A percentile compares a stretch with the other conserved stretches of the same genome.
These are phyloP conservation scores for Medakamo hakoo DNA, from an alignment of 139 green algal genomes.

Conservation along the genomic window DNA sequence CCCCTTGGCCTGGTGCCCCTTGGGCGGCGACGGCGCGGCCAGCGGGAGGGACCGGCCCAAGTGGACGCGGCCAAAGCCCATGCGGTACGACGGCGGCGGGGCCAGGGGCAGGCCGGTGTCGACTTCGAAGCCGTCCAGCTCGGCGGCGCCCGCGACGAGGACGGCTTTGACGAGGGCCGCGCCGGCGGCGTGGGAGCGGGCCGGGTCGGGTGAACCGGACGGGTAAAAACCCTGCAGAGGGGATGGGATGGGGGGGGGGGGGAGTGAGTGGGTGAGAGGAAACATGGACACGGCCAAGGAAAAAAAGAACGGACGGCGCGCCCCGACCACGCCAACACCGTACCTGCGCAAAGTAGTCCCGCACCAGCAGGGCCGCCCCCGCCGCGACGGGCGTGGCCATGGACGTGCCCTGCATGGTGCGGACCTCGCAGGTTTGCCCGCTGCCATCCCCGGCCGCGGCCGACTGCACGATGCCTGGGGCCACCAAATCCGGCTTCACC, in stretches of 20 bases:
- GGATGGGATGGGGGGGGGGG: too few species aligned
- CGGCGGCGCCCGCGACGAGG: slow-evolving; percentile 36
- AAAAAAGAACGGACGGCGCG: too few species aligned
- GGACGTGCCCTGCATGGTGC: slow-evolving; percentile 48
- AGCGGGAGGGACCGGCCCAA: slow-evolving; percentile 36
- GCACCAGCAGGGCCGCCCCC: slow-evolving; percentile 33
- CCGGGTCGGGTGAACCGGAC: slow-evolving; percentile 3
- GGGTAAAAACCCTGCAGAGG: slow-evolving; percentile 33
- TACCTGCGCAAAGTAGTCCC: slow-evolving; percentile 87
- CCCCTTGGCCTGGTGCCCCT: slow-evolving; percentile 7
- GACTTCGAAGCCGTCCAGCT: slow-evolving; percentile 20
- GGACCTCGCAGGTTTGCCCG: not conserved
- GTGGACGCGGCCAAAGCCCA: slow-evolving; percentile 59
- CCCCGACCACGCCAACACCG: too few species aligned
- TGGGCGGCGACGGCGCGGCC: slow-evolving; percentile 3
- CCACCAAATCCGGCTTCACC: slow-evolving; percentile 75
- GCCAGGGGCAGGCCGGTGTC: slow-evolving; percentile 45
- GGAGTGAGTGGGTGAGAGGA: too few species aligned
- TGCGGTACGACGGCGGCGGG: slow-evolving; percentile 36
- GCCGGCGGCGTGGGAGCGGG: slow-evolving; percentile 42
- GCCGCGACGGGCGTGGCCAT: slow-evolving; percentile 75
- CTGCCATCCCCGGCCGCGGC: slow-evolving; percentile 4
- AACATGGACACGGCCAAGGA: too few species aligned
- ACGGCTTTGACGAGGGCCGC: slow-evolving; percentile 66
- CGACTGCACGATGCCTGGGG: slow-evolving; percentile 41